Evolutionary conservation across 2,329 filamentous ascomycete species (phyloP).

Genomic region (Aspergillus tanneri): DNA sequence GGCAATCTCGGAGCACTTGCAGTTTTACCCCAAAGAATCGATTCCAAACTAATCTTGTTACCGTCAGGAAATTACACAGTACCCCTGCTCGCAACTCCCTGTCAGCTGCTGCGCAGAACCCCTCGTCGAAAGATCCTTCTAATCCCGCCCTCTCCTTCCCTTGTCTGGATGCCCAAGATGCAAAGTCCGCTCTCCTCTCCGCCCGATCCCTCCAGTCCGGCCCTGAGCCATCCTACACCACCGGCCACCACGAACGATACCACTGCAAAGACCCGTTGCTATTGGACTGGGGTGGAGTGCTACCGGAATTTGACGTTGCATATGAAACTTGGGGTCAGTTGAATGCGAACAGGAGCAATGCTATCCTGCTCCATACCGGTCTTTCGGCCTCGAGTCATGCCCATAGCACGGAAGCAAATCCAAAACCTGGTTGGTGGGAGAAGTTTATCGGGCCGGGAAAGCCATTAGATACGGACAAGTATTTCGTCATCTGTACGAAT

Average conservation of each 20-base stretch:
- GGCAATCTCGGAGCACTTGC: constrained; percentile 9
- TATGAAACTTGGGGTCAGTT: constrained; percentile 83
- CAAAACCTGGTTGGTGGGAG: constrained; percentile 96
- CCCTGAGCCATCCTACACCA: constrained; percentile 91
- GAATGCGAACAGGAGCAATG: constrained; percentile 69
- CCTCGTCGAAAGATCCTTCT: constrained; percentile 47
- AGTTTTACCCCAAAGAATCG: constrained; percentile 9
- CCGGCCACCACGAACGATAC: constrained; percentile 77
- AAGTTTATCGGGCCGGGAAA: constrained; percentile 89
- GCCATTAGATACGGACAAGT: constrained; percentile 85
- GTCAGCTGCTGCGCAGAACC: constrained; percentile 20
- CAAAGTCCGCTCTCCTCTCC: constrained; percentile 71
- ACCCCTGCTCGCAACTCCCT: constrained; percentile 20
- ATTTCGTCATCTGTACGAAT: constrained; percentile 94
- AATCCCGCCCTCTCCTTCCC: constrained; percentile 89
- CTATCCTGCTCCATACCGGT: constrained; percentile 87
- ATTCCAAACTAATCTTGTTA: constrained; percentile 7
- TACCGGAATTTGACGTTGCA: constrained; percentile 84
- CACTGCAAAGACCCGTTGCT: constrained; percentile 71
- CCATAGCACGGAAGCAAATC: constrained; percentile 82
- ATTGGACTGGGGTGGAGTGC: constrained; percentile 91
- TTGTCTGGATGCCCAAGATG: constrained; percentile 81
- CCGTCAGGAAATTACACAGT: constrained; percentile 22
- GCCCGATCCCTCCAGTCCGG: constrained; percentile 68
- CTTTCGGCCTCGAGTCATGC: constrained; percentile 97